phyloP scores from a whole-genome alignment of 2,329 filamentous ascomycete genomes.

The Huntiella savannae region DNA sequence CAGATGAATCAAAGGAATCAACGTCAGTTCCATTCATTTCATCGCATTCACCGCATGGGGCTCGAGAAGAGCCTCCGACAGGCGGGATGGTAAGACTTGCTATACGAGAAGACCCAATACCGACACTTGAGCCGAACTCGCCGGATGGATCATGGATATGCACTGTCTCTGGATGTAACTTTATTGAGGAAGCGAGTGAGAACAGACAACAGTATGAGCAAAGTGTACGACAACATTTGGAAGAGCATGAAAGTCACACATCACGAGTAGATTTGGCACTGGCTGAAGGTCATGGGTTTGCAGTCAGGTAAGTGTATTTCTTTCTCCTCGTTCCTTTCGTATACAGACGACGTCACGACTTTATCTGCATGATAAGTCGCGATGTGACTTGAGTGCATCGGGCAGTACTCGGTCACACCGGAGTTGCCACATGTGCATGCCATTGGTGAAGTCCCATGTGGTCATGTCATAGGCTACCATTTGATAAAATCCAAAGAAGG shows the following conservation, averaged over 20 bases:
- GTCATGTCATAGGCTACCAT: too few species aligned
- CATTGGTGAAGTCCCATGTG: too few species aligned
- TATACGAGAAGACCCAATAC: conserved; percentile 30
- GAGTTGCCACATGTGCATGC: too few species aligned
- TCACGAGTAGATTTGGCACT: conserved; percentile 33
- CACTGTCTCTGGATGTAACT: conserved; percentile 42
- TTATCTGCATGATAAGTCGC: not conserved
- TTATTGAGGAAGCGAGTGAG: conserved; percentile 44
- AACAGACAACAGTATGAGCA: conserved; percentile 32
- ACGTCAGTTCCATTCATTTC: not conserved
- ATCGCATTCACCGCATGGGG: not conserved
- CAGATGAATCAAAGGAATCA: not conserved
- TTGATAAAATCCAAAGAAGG: too few species aligned
- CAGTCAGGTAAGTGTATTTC: conserved; percentile 31
- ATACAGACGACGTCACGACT: not conserved
- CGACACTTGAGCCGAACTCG: conserved; percentile 29
- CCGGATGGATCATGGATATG: conserved; percentile 49
- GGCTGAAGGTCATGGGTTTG: conserved; percentile 34
- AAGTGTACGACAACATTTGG: conserved; percentile 38
- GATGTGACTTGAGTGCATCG: too few species aligned
- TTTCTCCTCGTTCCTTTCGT: not conserved
- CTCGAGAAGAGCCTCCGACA: not conserved
- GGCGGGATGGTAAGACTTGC: conserved; percentile 18
- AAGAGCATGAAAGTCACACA: conserved; percentile 36
- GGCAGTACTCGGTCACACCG: too few species aligned